Conservation (phyloP, 805 yeast species). For the Lachancea dasiensis region DNA sequence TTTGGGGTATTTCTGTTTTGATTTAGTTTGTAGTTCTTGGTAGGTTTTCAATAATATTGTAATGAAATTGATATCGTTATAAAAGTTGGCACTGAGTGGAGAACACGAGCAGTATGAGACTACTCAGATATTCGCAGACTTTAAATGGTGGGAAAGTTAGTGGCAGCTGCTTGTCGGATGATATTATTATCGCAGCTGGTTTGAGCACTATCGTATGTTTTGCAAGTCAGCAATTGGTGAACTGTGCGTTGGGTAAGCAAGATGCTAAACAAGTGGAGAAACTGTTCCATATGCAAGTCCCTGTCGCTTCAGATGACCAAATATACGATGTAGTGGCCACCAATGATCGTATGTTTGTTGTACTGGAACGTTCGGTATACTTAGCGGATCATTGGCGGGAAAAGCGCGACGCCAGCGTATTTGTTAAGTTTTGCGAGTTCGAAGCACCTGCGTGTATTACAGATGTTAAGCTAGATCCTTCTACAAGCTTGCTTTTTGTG, state of each 20-base stretch:
- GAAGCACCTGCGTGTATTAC: constrained; percentile 22
- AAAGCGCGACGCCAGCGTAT: constrained; percentile 1
- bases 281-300: background rate
- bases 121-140: constrained; percentile 24
- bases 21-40: no score
- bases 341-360: constrained; percentile 15
- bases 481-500: constrained; percentile 18
- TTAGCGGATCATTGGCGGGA: constrained; percentile 18
- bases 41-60: no score
- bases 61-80: no score
- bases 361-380: constrained; percentile 20
- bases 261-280: constrained; percentile 7
- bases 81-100: no score
- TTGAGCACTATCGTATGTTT: constrained; percentile 26
- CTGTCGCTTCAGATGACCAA: background rate
- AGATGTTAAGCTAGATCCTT: constrained; percentile 24
- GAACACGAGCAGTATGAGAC: constrained; percentile 23
- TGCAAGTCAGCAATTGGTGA: constrained; percentile 21
- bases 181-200: constrained; percentile 40
- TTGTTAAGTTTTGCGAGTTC: constrained; percentile 12
- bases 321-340: constrained; percentile 1
- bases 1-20: constrained; percentile 10
- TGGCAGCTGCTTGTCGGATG: constrained; percentile 39
- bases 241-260: constrained; percentile 27
- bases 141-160: constrained; percentile 23